Evolutionary conservation across 2,329 filamentous ascomycete species (phyloP).

Genomic region (Metarhizium brunneum): DNA sequence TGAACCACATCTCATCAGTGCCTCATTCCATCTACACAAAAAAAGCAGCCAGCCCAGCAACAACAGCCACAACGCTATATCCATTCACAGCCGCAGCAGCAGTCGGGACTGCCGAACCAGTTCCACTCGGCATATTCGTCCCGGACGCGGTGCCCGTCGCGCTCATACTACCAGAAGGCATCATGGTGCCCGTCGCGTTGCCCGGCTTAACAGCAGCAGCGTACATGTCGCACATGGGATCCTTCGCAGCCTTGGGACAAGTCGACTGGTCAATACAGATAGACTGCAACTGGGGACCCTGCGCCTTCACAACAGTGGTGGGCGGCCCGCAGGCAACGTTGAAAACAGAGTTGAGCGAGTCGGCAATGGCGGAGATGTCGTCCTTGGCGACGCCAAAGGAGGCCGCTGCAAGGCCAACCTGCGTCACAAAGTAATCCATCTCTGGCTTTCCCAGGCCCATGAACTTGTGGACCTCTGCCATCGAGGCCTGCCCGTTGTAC

Average conservation of each 20-base stretch:
- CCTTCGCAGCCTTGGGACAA: conserved; percentile 37
- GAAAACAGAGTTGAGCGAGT: conserved; percentile 40
- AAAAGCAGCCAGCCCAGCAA: no score
- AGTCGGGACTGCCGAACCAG: no score
- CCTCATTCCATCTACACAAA: no score
- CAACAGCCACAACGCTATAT: no score
- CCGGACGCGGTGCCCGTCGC: conserved; percentile 5
- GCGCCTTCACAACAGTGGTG: conserved; percentile 32
- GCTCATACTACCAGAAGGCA: background rate
- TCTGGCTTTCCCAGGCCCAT: conserved; percentile 45
- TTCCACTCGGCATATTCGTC: no score
- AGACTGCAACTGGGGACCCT: conserved; percentile 39
- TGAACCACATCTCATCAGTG: no score
- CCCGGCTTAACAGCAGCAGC: conserved; percentile 15
- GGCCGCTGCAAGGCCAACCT: conserved; percentile 45
- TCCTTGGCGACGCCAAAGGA: conserved; percentile 49
- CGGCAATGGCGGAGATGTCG: conserved; percentile 40
- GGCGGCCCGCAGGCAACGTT: conserved; percentile 39
- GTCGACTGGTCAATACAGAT: conserved; percentile 40
- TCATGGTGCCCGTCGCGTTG: conserved; percentile 7
- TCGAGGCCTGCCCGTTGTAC: conserved; percentile 36
- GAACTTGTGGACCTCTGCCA: conserved; percentile 48
- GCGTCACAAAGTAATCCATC: conserved; percentile 49
- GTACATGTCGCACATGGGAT: conserved; percentile 38
- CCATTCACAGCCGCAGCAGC: no score